Conservation (phyloP, 2,329 filamentous ascomycete genomes). For the Diaporthe ampelina region DNA sequence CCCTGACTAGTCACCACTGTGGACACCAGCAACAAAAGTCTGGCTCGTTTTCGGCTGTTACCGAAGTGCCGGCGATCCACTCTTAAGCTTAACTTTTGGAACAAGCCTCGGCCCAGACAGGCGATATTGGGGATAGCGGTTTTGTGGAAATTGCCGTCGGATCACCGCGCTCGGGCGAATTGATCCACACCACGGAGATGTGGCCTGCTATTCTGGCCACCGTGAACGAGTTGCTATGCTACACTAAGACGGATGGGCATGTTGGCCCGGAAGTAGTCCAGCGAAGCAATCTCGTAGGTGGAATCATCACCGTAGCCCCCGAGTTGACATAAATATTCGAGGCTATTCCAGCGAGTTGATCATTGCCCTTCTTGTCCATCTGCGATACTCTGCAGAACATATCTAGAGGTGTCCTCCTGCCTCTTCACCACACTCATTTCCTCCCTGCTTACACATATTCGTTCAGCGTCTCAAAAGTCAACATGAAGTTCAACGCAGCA, state of each 20-base stretch:
- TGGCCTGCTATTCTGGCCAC: not conserved
- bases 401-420: not conserved
- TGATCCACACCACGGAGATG: conserved; percentile 24
- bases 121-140: conserved; percentile 6
- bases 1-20: not conserved
- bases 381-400: not conserved
- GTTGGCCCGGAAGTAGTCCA: conserved; percentile 16
- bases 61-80: conserved; percentile 28
- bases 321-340: conserved; percentile 13
- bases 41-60: conserved; percentile 18
- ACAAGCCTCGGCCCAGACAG: conserved; percentile 27
- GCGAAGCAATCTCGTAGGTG: conserved; percentile 29
- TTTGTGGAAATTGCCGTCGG: conserved; percentile 14
- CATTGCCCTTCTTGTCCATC: conserved; percentile 19
- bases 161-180: not conserved
- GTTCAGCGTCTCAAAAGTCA: not conserved
- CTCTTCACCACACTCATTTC: not conserved
- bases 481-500: conserved; percentile 32
- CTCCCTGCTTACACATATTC: not conserved
- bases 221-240: not conserved
- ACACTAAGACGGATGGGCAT: conserved; percentile 4
- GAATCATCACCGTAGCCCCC: conserved; percentile 2
- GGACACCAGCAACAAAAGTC: not conserved
- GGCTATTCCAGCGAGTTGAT: conserved; percentile 1
- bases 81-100: conserved; percentile 30